Conservation (phyloP, 2,329 filamentous ascomycete genomes). For the Sclerotinia subarctica region DNA sequence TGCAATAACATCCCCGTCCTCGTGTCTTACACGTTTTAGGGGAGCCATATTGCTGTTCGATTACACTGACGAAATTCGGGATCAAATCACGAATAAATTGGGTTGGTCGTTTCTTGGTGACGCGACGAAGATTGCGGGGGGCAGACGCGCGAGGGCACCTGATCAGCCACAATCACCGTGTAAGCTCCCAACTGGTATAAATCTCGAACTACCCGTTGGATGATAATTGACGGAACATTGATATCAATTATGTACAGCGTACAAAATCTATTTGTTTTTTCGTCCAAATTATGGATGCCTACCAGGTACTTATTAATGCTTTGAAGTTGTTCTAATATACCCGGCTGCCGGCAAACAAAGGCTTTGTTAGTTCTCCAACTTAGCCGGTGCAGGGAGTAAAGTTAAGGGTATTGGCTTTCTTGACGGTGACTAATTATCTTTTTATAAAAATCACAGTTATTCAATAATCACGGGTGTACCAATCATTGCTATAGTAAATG, state of each 20-base stretch:
- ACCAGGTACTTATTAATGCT: not conserved
- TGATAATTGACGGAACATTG: not conserved
- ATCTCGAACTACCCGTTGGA: not conserved
- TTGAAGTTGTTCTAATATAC: not conserved
- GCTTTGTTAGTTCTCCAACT: not conserved
- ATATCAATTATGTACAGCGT: not conserved
- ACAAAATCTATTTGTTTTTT: not conserved
- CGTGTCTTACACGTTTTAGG: conserved; percentile 41
- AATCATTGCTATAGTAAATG: not conserved
- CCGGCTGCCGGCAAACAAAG: no score
- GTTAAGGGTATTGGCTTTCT: not conserved
- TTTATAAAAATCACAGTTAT: not conserved
- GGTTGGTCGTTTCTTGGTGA: not conserved
- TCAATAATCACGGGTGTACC: not conserved
- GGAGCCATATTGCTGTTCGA: conserved; percentile 40
- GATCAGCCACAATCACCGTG: not conserved
- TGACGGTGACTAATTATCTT: not conserved
- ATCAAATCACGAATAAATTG: not conserved
- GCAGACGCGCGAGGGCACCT: conserved; percentile 4
- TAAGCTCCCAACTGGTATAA: not conserved
- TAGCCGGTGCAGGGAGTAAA: not conserved
- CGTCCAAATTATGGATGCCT: not conserved
- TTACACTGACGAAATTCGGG: not conserved
- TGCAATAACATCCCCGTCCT: conserved; percentile 38
- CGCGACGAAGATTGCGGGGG: not conserved